These are phyloP conservation scores for Murraya paniculata DNA, from an alignment of 345 rosid species.

Conservation along the genomic window DNA sequence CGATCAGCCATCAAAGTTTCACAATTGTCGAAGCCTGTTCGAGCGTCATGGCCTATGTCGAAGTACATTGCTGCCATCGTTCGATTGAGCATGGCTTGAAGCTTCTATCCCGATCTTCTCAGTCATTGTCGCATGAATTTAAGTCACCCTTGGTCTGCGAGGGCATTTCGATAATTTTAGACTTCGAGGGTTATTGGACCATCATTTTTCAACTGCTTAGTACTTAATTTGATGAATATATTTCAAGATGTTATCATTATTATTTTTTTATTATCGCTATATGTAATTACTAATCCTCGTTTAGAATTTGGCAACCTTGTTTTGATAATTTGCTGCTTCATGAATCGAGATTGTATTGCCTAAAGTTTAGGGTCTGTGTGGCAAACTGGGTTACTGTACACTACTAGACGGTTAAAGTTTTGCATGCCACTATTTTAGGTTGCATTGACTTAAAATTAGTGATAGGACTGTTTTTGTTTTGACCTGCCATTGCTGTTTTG, in stretches of 20 bases:
- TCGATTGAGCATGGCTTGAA: no score
- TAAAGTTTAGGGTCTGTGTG: neutral
- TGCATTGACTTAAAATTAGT: neutral
- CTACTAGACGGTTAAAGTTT: neutral
- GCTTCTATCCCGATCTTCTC: no score
- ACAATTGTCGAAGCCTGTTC: no score
- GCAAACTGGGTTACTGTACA: neutral
- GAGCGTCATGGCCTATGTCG: no score
- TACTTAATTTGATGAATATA: neutral
- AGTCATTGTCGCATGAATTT: no score
- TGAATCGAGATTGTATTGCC: no score
- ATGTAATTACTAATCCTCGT: neutral
- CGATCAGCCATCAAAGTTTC: no score
- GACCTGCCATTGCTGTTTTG: neutral
- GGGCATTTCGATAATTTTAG: no score
- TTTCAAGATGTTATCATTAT: neutral
- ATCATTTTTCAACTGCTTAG: neutral
- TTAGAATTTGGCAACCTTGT: neutral
- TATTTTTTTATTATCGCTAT: neutral
- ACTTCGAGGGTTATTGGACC: no score
- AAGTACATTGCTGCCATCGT: no score
- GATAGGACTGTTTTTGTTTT: neutral
- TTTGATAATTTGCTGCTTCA: neutral
- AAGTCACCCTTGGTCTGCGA: no score
- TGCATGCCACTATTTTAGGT: neutral